Evolutionary conservation across 2,329 filamentous ascomycete species (phyloP).

Genomic region (Lachnellula cervina): DNA sequence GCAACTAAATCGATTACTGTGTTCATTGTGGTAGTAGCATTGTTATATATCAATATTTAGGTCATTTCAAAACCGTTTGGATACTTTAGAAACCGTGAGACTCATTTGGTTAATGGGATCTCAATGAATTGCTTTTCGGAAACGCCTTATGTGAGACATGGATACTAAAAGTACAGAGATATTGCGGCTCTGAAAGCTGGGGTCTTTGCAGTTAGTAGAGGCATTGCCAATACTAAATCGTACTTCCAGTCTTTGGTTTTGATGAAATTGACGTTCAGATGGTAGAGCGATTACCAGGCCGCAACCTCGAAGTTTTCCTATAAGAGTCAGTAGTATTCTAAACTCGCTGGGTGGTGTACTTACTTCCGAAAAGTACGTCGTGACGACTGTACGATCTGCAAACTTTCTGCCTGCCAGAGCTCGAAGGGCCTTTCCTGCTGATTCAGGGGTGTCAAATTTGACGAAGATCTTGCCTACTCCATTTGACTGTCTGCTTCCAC

Average conservation of each 20-base stretch:
- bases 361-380: slow-evolving; percentile 93
- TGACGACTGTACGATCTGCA: slow-evolving; percentile 90
- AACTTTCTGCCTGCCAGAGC: slow-evolving; percentile 95
- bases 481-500: slow-evolving; percentile 75
- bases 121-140: slow-evolving; percentile 2
- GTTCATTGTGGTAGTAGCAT: not conserved
- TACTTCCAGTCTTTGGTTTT: not conserved
- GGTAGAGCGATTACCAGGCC: slow-evolving; percentile 30
- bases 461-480: slow-evolving; percentile 98
- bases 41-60: not conserved
- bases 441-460: slow-evolving; percentile 77
- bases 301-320: slow-evolving; percentile 81
- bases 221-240: not conserved
- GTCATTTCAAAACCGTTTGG: not conserved
- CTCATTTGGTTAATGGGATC: not conserved
- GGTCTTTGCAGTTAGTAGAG: not conserved
- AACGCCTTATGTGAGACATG: slow-evolving; percentile 2
- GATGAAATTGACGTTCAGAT: not conserved
- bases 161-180: slow-evolving; percentile 10
- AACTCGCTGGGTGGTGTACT: slow-evolving; percentile 20
- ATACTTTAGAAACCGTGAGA: not conserved
- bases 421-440: slow-evolving; percentile 77
- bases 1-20: not conserved
- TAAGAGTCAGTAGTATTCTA: slow-evolving; percentile 25
- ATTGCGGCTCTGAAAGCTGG: not conserved